These are phyloP conservation scores for Calonectria fujianensis DNA, from an alignment of 2,329 filamentous ascomycete genomes.

Conservation along the genomic window DNA sequence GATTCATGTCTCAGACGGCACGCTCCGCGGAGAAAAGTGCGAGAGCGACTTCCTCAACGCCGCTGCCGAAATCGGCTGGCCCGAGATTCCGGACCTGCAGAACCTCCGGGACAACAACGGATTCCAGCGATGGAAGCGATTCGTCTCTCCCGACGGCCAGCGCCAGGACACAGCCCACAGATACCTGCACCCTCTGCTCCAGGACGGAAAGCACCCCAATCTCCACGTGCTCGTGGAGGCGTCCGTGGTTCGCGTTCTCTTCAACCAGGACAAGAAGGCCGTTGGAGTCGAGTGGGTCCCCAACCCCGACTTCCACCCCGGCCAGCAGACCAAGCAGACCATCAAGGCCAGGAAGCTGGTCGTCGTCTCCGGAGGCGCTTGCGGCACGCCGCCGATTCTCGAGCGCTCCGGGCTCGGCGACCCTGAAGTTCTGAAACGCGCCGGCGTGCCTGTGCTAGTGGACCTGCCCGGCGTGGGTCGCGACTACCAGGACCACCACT, in stretches of 20 bases:
- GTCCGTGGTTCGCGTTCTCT: slow-evolving; percentile 73
- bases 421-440: slow-evolving; percentile 66
- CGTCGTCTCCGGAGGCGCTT: slow-evolving; percentile 66
- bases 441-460: slow-evolving; percentile 67
- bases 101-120: slow-evolving; percentile 65
- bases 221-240: slow-evolving; percentile 76
- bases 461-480: slow-evolving; percentile 72
- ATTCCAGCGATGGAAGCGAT: slow-evolving; percentile 59
- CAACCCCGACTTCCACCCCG: slow-evolving; percentile 56
- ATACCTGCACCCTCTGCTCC: slow-evolving; percentile 63
- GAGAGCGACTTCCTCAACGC: slow-evolving; percentile 71
- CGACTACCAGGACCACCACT: slow-evolving; percentile 74
- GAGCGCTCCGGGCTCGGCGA: slow-evolving; percentile 79
- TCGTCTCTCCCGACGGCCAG: slow-evolving; percentile 68
- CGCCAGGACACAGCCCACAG: slow-evolving; percentile 75
- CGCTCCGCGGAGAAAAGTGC: slow-evolving; percentile 61
- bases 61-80: slow-evolving; percentile 67
- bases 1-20: slow-evolving; percentile 72
- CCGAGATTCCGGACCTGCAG: slow-evolving; percentile 72
- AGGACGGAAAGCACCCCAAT: slow-evolving; percentile 68
- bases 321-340: slow-evolving; percentile 38
- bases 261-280: slow-evolving; percentile 70
- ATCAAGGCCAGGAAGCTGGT: slow-evolving; percentile 57
- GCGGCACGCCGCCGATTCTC: slow-evolving; percentile 73
- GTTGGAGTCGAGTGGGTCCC: slow-evolving; percentile 76